A percentile compares a stretch with the other conserved stretches of the same genome.
These are phyloP conservation scores for Brassica rapa DNA, from an alignment of 345 rosid species.

Conservation along the genomic window DNA sequence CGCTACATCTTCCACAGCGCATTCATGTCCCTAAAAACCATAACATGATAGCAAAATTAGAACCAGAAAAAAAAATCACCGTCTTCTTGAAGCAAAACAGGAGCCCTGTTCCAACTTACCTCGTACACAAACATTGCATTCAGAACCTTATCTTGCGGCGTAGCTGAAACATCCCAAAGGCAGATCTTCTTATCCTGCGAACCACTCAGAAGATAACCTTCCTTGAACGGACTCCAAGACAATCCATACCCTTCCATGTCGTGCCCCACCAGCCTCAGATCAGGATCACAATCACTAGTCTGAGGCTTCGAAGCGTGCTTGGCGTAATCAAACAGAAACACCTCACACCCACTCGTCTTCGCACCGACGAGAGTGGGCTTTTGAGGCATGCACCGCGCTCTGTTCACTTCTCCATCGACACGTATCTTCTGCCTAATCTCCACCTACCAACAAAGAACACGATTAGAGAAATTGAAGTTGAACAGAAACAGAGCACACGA, in stretches of 20 bases:
- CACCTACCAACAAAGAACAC: conserved; percentile 43
- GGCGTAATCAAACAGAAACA: conserved; percentile 70
- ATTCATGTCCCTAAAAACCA: conserved; percentile 66
- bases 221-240: conserved; percentile 86
- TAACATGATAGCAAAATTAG: not conserved
- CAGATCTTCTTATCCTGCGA: conserved; percentile 85
- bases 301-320: conserved; percentile 54
- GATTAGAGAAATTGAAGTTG: too few species aligned
- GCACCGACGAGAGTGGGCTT: conserved; percentile 68
- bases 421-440: conserved; percentile 73
- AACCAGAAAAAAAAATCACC: not conserved
- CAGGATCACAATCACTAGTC: conserved; percentile 64
- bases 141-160: conserved; percentile 57
- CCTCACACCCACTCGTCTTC: conserved; percentile 78
- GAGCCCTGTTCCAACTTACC: conserved; percentile 44
- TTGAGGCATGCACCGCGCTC: conserved; percentile 92
- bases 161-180: conserved; percentile 80
- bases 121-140: conserved; percentile 66
- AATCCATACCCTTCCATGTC: conserved; percentile 90
- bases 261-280: conserved; percentile 82
- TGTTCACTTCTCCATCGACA: conserved; percentile 90
- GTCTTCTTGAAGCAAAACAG: not conserved
- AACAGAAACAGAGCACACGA: too few species aligned
- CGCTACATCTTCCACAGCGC: conserved; percentile 76
- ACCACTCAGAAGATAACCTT: conserved; percentile 87